A percentile compares a stretch with the other conserved stretches of the same genome.
Evolutionary conservation across 73 alveolate genomes (phyloP).

Genomic region (Tetrahymena thermophila): DNA sequence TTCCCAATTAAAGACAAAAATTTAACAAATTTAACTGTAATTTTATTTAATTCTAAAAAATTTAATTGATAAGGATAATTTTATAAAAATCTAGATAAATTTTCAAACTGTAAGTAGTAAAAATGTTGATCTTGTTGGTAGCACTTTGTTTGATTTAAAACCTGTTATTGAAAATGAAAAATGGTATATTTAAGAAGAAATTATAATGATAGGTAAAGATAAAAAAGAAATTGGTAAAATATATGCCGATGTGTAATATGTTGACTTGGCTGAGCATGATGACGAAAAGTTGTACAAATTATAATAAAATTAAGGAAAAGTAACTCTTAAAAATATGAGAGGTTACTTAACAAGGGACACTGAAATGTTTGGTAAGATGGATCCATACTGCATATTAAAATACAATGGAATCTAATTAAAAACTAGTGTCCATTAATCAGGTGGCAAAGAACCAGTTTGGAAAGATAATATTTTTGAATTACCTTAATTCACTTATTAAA

Average conservation of each 20-base stretch:
- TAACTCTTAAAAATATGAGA: background rate
- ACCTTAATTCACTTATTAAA: background rate
- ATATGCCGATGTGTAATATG: background rate
- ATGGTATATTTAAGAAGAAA: background rate
- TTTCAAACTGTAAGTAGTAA: background rate
- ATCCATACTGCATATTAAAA: slow-evolving; percentile 23
- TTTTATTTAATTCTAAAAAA: background rate
- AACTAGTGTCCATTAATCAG: slow-evolving; percentile 40
- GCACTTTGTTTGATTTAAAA: background rate
- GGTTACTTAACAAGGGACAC: slow-evolving; percentile 39
- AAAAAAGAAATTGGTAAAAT: background rate
- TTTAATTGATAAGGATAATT: background rate
- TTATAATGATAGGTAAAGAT: background rate
- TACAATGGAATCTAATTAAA: slow-evolving; percentile 3
- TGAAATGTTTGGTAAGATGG: slow-evolving; percentile 52
- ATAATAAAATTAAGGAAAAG: background rate
- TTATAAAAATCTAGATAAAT: background rate
- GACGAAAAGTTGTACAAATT: background rate
- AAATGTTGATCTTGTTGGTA: background rate
- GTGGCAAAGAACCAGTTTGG: slow-evolving; percentile 55
- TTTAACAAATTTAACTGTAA: background rate
- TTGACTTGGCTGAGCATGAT: background rate
- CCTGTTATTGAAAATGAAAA: background rate
- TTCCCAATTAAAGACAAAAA: background rate
- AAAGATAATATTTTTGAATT: slow-evolving; percentile 10